Evolutionary conservation across 2,329 filamentous ascomycete species (phyloP).

Genomic region (Teratosphaeria gauchensis): DNA sequence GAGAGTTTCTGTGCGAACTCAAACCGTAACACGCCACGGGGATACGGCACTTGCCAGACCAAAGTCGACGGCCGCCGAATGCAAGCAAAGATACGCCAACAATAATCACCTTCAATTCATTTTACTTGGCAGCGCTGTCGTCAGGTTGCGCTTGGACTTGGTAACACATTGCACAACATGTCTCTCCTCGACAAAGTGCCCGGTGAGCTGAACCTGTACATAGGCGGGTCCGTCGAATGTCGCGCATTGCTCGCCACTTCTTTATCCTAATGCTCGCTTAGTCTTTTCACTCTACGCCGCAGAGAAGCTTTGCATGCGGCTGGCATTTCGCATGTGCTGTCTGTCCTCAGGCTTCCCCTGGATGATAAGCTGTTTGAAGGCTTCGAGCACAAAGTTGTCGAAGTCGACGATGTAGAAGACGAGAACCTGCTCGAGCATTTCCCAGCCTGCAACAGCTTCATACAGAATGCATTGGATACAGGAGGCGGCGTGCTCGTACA

Average conservation of each 20-base stretch:
- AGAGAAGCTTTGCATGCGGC: conserved; percentile 59
- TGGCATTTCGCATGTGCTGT: conserved; percentile 84
- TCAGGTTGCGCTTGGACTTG: neutral
- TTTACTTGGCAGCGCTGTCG: neutral
- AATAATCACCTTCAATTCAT: neutral
- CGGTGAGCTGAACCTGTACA: conserved; percentile 61
- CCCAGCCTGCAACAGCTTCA: conserved; percentile 69
- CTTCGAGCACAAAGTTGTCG: conserved; percentile 61
- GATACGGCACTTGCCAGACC: neutral
- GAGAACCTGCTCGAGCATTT: conserved; percentile 78
- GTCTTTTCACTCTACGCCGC: conserved; percentile 69
- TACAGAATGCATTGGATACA: conserved; percentile 60
- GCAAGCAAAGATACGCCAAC: neutral
- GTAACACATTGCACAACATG: conserved; percentile 32
- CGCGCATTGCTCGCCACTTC: conserved; percentile 7
- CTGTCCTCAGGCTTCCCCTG: conserved; percentile 58
- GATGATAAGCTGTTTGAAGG: conserved; percentile 48
- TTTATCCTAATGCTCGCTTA: conserved; percentile 32
- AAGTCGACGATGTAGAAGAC: conserved; percentile 85
- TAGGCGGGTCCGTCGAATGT: conserved; percentile 59
- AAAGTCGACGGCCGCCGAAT: neutral
- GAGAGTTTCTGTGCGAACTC: neutral
- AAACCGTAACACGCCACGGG: neutral
- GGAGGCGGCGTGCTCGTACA: conserved; percentile 57
- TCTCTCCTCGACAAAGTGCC: conserved; percentile 56